Conservation (phyloP, 2,329 filamentous ascomycete genomes). For the Aspergillus pseudotamarii region DNA sequence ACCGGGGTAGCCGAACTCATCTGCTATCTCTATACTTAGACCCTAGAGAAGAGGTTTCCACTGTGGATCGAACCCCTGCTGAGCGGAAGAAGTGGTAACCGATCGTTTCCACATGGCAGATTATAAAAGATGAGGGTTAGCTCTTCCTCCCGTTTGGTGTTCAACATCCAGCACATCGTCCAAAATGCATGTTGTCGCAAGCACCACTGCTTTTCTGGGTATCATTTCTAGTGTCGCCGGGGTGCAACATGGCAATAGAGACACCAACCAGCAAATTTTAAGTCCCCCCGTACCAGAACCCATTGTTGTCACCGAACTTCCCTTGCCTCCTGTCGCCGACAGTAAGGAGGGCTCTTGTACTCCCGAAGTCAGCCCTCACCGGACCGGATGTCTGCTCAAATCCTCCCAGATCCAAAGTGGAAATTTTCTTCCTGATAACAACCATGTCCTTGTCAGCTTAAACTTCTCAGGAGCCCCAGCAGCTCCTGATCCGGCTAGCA, state of each 20-base stretch:
- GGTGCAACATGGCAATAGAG: neutral
- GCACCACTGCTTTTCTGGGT: neutral
- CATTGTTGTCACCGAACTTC: constrained; percentile 39
- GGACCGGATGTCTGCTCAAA: constrained; percentile 43
- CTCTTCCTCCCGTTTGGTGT: neutral
- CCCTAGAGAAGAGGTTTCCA: neutral
- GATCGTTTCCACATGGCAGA: neutral
- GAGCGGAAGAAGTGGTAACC: neutral
- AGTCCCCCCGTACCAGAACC: constrained; percentile 30
- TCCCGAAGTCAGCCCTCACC: constrained; percentile 33
- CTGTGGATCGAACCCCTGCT: neutral
- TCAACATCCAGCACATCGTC: neutral
- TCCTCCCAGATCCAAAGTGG: constrained; percentile 29
- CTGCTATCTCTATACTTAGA: neutral
- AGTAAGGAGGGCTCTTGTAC: constrained; percentile 36
- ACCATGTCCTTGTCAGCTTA: constrained; percentile 45
- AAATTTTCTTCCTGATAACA: constrained; percentile 48
- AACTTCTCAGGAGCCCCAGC: constrained; percentile 49
- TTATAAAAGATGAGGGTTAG: neutral
- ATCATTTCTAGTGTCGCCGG: neutral
- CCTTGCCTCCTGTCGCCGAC: constrained; percentile 41
- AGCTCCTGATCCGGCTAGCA: constrained; percentile 42
- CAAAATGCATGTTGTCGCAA: neutral
- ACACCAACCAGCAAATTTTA: neutral
- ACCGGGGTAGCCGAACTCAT: neutral